These are phyloP conservation scores for Fusarium decemcellulare DNA, from an alignment of 2,329 filamentous ascomycete species.

Conservation along the genomic window DNA sequence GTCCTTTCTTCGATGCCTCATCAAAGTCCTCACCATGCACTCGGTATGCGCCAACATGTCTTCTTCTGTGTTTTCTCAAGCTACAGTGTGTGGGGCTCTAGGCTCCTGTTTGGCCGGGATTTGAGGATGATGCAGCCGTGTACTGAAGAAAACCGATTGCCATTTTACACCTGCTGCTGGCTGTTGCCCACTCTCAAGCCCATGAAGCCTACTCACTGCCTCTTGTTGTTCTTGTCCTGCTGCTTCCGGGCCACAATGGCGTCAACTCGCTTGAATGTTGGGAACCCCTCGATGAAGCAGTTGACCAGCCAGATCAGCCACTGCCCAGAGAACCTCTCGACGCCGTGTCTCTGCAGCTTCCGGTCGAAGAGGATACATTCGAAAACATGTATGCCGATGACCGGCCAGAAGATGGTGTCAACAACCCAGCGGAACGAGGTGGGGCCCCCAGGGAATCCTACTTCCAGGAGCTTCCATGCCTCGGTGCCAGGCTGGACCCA, in stretches of 20 bases:
- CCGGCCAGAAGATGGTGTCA: constrained; percentile 68
- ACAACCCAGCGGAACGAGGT: constrained; percentile 71
- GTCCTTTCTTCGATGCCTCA: no score
- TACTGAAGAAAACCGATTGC: no score
- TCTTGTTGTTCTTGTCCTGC: constrained; percentile 55
- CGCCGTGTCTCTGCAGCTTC: constrained; percentile 62
- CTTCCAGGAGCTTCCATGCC: constrained; percentile 65
- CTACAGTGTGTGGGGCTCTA: no score
- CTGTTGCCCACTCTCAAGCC: background rate
- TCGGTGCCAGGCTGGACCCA: constrained; percentile 67
- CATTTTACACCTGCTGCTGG: no score
- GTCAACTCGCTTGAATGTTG: constrained; percentile 67
- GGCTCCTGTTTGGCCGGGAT: no score
- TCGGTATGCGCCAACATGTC: no score
- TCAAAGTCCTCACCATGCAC: no score
- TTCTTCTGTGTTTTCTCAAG: no score
- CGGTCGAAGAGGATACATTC: constrained; percentile 73
- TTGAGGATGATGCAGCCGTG: no score
- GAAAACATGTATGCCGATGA: constrained; percentile 74
- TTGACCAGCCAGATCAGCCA: constrained; percentile 70
- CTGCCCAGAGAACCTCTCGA: constrained; percentile 59
- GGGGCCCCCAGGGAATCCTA: constrained; percentile 70
- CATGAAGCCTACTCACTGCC: constrained; percentile 12
- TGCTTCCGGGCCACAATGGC: constrained; percentile 59
- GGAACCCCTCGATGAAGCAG: constrained; percentile 68